A percentile compares a stretch with the other conserved stretches of the same genome.
These are phyloP conservation scores for Vitis hybrid DNA, from an alignment of 177 flowering plant genomes.

Conservation along the genomic window DNA sequence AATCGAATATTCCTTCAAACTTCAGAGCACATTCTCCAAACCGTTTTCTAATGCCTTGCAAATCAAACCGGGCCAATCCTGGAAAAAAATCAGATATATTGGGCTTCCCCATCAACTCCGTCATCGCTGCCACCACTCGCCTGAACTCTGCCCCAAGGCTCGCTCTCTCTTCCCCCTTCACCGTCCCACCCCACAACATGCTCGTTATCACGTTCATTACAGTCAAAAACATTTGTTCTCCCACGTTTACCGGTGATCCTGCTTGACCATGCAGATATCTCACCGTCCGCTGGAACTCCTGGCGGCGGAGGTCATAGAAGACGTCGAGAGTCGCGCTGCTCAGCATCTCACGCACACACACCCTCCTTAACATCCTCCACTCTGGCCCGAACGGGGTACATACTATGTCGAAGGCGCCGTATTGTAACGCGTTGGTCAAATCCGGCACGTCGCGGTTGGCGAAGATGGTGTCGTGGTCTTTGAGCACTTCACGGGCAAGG, in stretches of 20 bases:
- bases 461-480: conserved; percentile 50
- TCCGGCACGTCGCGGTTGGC: conserved; percentile 54
- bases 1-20: conserved; percentile 46
- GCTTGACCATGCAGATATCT: conserved; percentile 19
- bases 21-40: conserved; percentile 10
- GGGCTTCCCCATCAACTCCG: conserved; percentile 37
- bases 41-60: conserved; percentile 47
- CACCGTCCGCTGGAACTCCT: conserved; percentile 35
- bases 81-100: conserved; percentile 70
- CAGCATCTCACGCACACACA: conserved; percentile 48
- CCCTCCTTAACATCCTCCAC: conserved; percentile 54
- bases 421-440: conserved; percentile 17
- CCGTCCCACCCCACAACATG: conserved; percentile 68
- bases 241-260: conserved; percentile 39
- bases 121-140: conserved; percentile 28
- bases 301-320: conserved; percentile 35
- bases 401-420: conserved; percentile 43
- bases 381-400: conserved; percentile 49
- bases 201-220: conserved; percentile 42
- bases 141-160: conserved; percentile 48
- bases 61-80: conserved; percentile 47
- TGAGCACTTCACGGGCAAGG: conserved; percentile 39
- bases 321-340: conserved; percentile 40
- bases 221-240: conserved; percentile 46
- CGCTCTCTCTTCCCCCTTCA: conserved; percentile 37